phyloP scores from a whole-genome alignment of 2,329 filamentous ascomycete genomes.

The Diaporthe sp. region DNA sequence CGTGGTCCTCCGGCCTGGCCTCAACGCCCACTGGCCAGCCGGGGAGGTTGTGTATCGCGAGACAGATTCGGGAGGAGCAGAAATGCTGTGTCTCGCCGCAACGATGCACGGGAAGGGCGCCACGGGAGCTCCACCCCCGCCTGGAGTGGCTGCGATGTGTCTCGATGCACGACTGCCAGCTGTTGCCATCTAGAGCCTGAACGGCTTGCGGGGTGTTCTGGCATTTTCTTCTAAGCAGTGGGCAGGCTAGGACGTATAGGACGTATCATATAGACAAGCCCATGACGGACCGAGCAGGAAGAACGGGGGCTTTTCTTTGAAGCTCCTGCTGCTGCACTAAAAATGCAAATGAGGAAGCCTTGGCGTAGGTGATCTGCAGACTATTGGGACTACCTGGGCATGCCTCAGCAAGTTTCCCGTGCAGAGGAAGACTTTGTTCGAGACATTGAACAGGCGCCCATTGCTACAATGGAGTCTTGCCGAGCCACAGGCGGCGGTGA shows the following conservation, averaged over 20 bases:
- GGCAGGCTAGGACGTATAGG: neutral
- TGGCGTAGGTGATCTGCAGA: slow-evolving; percentile 27
- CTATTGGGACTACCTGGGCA: slow-evolving; percentile 9
- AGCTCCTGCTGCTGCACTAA: neutral
- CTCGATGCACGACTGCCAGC: neutral
- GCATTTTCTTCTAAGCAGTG: neutral
- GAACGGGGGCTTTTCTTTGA: neutral
- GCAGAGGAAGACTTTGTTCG: slow-evolving; percentile 11
- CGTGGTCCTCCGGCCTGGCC: slow-evolving; percentile 21
- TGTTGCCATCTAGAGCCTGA: neutral
- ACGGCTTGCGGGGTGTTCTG: neutral
- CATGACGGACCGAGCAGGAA: neutral
- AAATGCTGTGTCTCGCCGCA: slow-evolving; percentile 35
- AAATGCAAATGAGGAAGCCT: slow-evolving; percentile 7
- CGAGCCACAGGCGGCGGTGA: slow-evolving; percentile 12
- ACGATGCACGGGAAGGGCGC: slow-evolving; percentile 22
- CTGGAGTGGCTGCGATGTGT: slow-evolving; percentile 5
- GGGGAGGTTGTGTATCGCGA: slow-evolving; percentile 25
- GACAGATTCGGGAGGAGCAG: slow-evolving; percentile 21
- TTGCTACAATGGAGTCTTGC: neutral
- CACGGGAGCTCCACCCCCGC: slow-evolving; percentile 3
- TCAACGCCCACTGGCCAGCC: neutral
- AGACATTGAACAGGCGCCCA: neutral
- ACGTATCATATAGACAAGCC: slow-evolving; percentile 7
- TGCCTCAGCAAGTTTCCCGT: slow-evolving; percentile 5